Conservation (phyloP, 208 protist species). For the Entamoeba moshkovskii region DNA sequence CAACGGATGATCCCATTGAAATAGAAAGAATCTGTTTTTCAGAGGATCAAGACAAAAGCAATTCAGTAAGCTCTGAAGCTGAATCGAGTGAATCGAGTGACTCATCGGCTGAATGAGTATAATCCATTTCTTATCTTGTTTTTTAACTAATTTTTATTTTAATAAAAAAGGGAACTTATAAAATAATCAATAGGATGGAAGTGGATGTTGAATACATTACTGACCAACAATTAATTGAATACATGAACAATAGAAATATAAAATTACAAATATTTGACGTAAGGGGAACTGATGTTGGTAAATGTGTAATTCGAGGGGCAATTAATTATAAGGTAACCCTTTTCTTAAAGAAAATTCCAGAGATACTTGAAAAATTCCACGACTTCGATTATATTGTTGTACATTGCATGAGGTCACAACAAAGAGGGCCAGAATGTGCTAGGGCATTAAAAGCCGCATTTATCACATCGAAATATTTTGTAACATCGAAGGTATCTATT, state of each 20-base stretch:
- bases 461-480: background rate
- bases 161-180: no score
- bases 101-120: no score
- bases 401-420: background rate
- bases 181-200: background rate
- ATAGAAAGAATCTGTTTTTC: no score
- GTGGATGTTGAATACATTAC: background rate
- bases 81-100: no score
- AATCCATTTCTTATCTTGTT: no score
- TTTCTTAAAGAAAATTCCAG: background rate
- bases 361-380: background rate
- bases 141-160: no score
- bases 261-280: background rate
- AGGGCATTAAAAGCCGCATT: background rate
- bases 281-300: background rate
- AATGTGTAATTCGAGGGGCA: background rate
- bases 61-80: no score
- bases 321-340: background rate
- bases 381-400: background rate
- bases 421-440: background rate
- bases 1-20: no score
- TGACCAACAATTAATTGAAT: background rate
- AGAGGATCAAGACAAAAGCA: no score
- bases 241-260: background rate
- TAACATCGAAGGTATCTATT: background rate